Conservation (phyloP, 2,329 filamentous ascomycete genomes). For the Dothistroma pini region DNA sequence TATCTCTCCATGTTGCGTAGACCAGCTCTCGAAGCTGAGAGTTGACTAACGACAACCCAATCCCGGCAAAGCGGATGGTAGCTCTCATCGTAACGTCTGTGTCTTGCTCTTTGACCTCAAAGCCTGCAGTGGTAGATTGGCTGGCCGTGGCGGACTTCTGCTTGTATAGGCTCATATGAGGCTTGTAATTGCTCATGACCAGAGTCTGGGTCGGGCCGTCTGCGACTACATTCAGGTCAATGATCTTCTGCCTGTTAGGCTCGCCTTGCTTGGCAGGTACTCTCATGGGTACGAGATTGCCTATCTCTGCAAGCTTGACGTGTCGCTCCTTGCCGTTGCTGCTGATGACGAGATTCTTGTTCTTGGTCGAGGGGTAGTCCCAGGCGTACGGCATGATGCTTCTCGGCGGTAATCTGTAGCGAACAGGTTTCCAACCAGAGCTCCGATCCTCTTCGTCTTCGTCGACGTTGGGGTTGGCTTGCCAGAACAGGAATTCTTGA, state of each 20-base stretch:
- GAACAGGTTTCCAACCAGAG: conserved; percentile 86
- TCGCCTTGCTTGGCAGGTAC: conserved; percentile 56
- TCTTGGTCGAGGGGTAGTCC: conserved; percentile 98
- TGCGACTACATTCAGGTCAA: conserved; percentile 94
- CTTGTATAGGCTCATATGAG: conserved; percentile 86
- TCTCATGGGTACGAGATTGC: conserved; percentile 92
- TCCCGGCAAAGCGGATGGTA: conserved; percentile 80
- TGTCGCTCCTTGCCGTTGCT: conserved; percentile 79
- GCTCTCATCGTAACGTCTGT: conserved; percentile 85
- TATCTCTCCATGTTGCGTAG: conserved; percentile 88
- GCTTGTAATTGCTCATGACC: conserved; percentile 89
- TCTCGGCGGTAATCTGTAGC: conserved; percentile 84
- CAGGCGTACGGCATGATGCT: conserved; percentile 99
- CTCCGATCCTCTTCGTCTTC: conserved; percentile 80
- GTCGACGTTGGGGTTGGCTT: conserved; percentile 87
- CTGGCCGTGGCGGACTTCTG: conserved; percentile 56
- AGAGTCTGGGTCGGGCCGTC: conserved; percentile 94
- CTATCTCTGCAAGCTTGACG: conserved; percentile 93
- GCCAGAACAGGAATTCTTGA: conserved; percentile 93
- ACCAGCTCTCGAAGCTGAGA: conserved; percentile 86
- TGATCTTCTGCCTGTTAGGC: conserved; percentile 71
- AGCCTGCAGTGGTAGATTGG: conserved; percentile 64
- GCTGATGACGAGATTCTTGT: conserved; percentile 83
- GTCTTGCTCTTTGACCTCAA: conserved; percentile 91
- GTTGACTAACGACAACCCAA: conserved; percentile 92